These are phyloP conservation scores for Suhomyces xylopsoci DNA, from an alignment of 805 yeast species.

Conservation along the genomic window DNA sequence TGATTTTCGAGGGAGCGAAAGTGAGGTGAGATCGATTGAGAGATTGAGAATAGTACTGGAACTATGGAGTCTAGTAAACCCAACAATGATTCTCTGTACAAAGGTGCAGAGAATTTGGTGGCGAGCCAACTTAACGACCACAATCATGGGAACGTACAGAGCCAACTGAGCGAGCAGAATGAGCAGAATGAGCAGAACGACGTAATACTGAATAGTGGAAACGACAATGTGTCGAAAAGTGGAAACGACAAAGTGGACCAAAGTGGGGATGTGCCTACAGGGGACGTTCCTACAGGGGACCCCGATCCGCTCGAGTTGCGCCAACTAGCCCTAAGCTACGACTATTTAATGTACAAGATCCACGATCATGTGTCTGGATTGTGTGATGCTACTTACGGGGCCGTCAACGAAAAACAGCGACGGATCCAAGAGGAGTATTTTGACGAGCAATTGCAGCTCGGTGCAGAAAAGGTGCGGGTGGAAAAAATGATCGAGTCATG, in stretches of 20 bases:
- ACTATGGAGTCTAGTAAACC: too few relatives aligned
- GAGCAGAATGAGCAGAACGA: too few relatives aligned
- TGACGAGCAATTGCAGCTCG: constrained; percentile 26
- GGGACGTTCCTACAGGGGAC: not conserved
- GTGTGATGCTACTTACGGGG: constrained; percentile 36
- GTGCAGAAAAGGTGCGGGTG: constrained; percentile 37
- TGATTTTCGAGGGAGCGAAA: not conserved
- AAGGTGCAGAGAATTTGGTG: not conserved
- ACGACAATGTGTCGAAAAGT: too few relatives aligned
- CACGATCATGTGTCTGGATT: constrained; percentile 51
- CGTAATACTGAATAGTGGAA: too few relatives aligned
- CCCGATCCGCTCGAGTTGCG: constrained; percentile 62
- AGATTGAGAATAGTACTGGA: not conserved
- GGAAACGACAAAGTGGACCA: too few relatives aligned
- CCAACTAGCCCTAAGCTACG: constrained; percentile 58
- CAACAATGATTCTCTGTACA: not conserved
- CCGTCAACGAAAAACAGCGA: constrained; percentile 32
- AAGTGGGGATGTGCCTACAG: too few relatives aligned
- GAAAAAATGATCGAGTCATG: constrained; percentile 43
- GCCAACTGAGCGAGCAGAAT: too few relatives aligned
- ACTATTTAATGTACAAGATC: constrained; percentile 61
- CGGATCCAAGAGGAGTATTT: constrained; percentile 19
- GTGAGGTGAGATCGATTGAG: not conserved
- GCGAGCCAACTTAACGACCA: too few relatives aligned
- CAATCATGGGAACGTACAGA: too few relatives aligned